These are phyloP conservation scores for Rhizopus delemar DNA, from an alignment of 371 early-diverging fungal species.

Conservation along the genomic window DNA sequence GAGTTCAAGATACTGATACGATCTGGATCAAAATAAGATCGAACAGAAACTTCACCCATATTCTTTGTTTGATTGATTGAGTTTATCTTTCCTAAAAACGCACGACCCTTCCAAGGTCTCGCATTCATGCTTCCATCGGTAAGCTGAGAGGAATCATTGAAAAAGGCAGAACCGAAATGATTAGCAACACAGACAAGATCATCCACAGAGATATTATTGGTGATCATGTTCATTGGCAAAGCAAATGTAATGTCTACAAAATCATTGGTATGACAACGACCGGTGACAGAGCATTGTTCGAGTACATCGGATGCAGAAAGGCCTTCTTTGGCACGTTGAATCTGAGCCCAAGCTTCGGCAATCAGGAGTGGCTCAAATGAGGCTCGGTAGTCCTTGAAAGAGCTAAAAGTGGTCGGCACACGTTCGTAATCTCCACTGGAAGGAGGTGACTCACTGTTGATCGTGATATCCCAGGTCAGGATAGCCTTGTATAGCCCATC, in stretches of 20 bases:
- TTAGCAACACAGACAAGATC: constrained; percentile 55
- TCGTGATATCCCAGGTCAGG: constrained; percentile 57
- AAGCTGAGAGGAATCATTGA: constrained; percentile 10
- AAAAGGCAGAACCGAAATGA: constrained; percentile 50
- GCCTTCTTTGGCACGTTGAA: constrained; percentile 73
- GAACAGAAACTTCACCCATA: constrained; percentile 47
- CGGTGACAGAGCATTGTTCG: constrained; percentile 47
- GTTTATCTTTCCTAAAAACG: constrained; percentile 66
- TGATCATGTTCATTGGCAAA: constrained; percentile 35
- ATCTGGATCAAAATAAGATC: constrained; percentile 48
- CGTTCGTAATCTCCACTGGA: constrained; percentile 25
- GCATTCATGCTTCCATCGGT: not conserved
- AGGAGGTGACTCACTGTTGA: constrained; percentile 50
- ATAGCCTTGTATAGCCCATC: constrained; percentile 50
- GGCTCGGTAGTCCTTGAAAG: constrained; percentile 61
- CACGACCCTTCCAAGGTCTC: constrained; percentile 31
- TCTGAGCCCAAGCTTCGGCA: constrained; percentile 85
- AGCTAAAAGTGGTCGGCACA: constrained; percentile 64
- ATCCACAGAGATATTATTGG: constrained; percentile 23
- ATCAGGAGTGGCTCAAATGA: constrained; percentile 83
- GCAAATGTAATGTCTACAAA: constrained; percentile 72
- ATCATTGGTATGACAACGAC: constrained; percentile 69
- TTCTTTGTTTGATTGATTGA: constrained; percentile 45
- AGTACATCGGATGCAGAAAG: constrained; percentile 48
- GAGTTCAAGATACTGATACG: constrained; percentile 48